A percentile compares a stretch with the other conserved stretches of the same genome.
Evolutionary conservation across 2,329 filamentous ascomycete genomes (phyloP).

Genomic region (Botryotinia narcissicola): DNA sequence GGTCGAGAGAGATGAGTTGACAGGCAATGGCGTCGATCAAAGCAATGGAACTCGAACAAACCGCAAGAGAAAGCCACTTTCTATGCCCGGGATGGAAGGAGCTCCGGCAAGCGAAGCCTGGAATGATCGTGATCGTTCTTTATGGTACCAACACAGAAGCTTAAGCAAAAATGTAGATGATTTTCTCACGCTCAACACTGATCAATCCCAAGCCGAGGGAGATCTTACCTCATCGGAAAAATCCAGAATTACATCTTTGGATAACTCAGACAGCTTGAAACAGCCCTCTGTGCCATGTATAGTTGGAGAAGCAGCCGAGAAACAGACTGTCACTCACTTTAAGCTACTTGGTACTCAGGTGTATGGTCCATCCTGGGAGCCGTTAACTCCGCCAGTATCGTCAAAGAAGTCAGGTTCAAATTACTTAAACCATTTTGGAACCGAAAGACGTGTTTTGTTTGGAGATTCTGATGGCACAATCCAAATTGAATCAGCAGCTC

Average conservation of each 20-base stretch:
- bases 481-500: not conserved
- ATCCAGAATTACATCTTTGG: not conserved
- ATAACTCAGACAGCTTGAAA: not conserved
- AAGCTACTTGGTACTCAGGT: not conserved
- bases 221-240: not conserved
- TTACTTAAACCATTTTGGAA: not conserved
- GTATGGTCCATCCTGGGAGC: conserved; percentile 1
- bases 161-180: not conserved
- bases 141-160: not conserved
- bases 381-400: conserved; percentile 1
- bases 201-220: not conserved
- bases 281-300: not conserved
- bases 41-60: not conserved
- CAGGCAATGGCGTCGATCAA: not conserved
- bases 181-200: not conserved
- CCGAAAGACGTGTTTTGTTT: not conserved
- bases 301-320: not conserved
- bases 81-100: not conserved
- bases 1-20: not conserved
- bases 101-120: not conserved
- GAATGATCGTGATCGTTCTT: not conserved
- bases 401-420: not conserved
- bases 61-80: not conserved
- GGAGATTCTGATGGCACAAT: not conserved
- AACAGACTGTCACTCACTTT: not conserved